Evolutionary conservation across 148 eudicot species (phyloP), one percentile per base, ranked within the genome.

Genomic region (Fagopyrum homotropicum): DNA sequence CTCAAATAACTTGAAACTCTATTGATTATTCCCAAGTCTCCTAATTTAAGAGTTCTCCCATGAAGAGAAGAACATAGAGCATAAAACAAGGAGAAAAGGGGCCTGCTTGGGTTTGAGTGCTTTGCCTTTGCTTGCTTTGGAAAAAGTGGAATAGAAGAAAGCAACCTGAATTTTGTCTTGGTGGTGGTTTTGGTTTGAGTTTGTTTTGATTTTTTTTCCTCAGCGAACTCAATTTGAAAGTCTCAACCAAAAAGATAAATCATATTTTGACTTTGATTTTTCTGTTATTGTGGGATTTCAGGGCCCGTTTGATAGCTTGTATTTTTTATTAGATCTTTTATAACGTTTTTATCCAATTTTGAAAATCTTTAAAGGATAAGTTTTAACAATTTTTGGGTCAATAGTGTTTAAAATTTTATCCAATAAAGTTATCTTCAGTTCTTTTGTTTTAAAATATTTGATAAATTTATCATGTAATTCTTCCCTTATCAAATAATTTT

Each of bases 171-270:
- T 59, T 48, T 14, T 35, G 45, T 29, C 64, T 59, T 59, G 69
- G 69, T 63, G 69, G 40, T 35, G 40, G 40, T 35, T 35, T 35
- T 35, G 69, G 44, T 63, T 63, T 30, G 69, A 63, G 45, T 63
- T 63, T 63, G 71, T 66, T 66, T 66, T 66, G 71, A 43, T 14
- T 66, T 66, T 66, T 30, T 35, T 35, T 35, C 40, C 71, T 40
- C 19, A 66, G 71, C 46, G 43, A 35, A 35, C 45, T 5, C 71
- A 66, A 66, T 14, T 66, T 1, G 71, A 66, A 66, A 66, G 1
- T 44, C 40, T 61, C 43, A 61, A 29, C 46, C 5, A 40, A 10
- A 64, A 14, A 14, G 12, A 9, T 35, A 7, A 66, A 66, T 35
- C 19, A 40, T 29, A 14, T 40, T 43, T 66, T 66, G 19, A 66